Percentiles rank a stretch among this genome's conserved stretches.
phyloP scores from a whole-genome alignment of 2,329 filamentous ascomycete species.

The Rhinocladiella mackenziei region DNA sequence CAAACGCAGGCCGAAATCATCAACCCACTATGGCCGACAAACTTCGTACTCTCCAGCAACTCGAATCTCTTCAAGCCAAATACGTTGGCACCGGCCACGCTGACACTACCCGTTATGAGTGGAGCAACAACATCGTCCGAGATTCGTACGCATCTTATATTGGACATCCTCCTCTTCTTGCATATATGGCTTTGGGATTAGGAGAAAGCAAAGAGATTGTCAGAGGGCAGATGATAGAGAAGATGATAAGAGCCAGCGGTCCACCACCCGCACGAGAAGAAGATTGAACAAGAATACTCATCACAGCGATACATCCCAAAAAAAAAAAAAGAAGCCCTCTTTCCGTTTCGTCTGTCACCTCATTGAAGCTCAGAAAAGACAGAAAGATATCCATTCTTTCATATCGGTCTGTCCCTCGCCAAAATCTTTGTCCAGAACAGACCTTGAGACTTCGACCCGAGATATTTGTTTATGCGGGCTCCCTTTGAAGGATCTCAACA shows the following conservation, averaged over 20 bases:
- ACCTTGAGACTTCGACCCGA: no score
- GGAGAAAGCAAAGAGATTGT: conserved; percentile 80
- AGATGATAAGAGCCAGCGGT: conserved; percentile 63
- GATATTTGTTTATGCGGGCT: no score
- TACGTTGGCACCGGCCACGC: conserved; percentile 95
- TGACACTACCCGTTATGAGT: conserved; percentile 96
- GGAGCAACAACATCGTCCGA: conserved; percentile 90
- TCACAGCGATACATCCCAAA: neutral
- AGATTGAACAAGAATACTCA: conserved; percentile 13
- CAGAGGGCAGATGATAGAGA: conserved; percentile 72
- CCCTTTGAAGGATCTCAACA: no score
- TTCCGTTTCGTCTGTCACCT: neutral
- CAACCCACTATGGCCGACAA: conserved; percentile 80
- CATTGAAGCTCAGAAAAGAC: neutral
- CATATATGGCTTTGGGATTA: conserved; percentile 85
- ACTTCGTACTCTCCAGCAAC: conserved; percentile 93
- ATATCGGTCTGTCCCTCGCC: neutral
- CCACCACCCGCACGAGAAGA: conserved; percentile 54
- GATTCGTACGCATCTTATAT: conserved; percentile 87
- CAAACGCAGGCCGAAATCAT: no score
- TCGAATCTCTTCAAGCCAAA: conserved; percentile 92
- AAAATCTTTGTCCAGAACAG: neutral
- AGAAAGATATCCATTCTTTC: neutral
- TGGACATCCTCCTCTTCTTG: conserved; percentile 81
- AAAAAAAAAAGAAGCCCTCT: neutral